Percentiles rank a stretch among this genome's conserved stretches.
These are phyloP conservation scores for Eucalyptus regnans DNA, from an alignment of 345 rosid species.

Conservation along the genomic window DNA sequence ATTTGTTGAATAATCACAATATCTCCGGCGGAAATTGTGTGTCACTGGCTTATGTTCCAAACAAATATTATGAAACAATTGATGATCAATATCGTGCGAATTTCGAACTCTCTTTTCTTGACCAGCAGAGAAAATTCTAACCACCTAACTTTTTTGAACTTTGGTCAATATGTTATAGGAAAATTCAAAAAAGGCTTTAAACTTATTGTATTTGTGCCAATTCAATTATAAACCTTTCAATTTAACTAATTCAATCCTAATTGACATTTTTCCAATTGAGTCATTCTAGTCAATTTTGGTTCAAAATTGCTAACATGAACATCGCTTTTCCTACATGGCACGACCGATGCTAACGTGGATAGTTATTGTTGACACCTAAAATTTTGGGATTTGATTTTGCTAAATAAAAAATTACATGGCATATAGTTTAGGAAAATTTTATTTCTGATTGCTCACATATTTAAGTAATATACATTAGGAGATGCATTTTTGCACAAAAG, in stretches of 20 bases:
- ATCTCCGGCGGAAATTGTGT: neutral
- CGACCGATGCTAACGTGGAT: fast-evolving
- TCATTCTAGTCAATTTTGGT: too few species aligned
- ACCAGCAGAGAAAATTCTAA: neutral
- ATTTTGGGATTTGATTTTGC: too few species aligned
- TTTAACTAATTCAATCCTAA: too few species aligned
- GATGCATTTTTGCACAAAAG: too few species aligned
- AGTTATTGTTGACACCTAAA: too few species aligned
- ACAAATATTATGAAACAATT: neutral
- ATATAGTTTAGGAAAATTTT: too few species aligned
- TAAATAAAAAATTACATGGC: too few species aligned
- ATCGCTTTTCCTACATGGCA: fast-evolving
- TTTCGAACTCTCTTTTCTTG: neutral
- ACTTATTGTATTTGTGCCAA: fast-evolving
- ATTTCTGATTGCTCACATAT: too few species aligned
- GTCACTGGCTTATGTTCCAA: neutral
- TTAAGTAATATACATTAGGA: too few species aligned
- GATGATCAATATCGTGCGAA: neutral
- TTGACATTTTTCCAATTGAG: too few species aligned
- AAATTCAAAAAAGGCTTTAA: too few species aligned
- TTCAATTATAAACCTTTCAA: fast-evolving
- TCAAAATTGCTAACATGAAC: too few species aligned
- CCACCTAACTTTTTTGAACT: neutral
- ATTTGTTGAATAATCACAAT: neutral
- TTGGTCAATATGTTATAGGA: neutral